Evolutionary conservation across 495 filamentous ascomycete genomes (phyloP).

Genomic region (Penicillium taxi): DNA sequence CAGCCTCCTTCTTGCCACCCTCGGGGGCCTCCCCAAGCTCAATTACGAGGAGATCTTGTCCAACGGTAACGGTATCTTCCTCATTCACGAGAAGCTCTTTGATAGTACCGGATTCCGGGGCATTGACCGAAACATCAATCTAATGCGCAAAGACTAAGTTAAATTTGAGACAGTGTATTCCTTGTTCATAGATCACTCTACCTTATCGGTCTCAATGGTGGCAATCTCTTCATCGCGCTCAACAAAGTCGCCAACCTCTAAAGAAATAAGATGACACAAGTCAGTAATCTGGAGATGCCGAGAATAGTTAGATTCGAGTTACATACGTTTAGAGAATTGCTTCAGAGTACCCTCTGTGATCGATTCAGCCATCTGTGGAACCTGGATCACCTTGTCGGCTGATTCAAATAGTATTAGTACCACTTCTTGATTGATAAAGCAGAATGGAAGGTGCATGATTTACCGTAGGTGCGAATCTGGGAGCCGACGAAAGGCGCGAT

Average conservation of each 20-base stretch:
- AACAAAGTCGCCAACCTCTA: constrained; percentile 86
- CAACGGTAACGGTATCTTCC: constrained; percentile 92
- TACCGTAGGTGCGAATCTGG: constrained; percentile 38
- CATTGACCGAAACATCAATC: constrained; percentile 96
- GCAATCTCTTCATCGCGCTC: constrained; percentile 97
- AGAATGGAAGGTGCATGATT: neutral
- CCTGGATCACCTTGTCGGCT: constrained; percentile 83
- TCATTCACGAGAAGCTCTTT: constrained; percentile 89
- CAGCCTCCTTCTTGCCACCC: constrained; percentile 42
- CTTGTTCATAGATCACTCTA: constrained; percentile 24
- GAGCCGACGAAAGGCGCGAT: constrained; percentile 23
- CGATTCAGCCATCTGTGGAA: constrained; percentile 97
- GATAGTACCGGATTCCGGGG: constrained; percentile 82
- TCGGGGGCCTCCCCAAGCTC: constrained; percentile 68
- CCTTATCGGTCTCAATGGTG: constrained; percentile 99
- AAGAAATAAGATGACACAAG: constrained; percentile 9
- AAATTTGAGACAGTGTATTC: neutral
- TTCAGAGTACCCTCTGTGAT: constrained; percentile 97
- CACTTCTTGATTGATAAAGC: neutral
- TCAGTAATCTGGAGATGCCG: neutral
- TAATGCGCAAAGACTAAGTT: constrained; percentile 26
- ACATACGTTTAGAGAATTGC: constrained; percentile 77
- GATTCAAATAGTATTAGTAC: constrained; percentile 7
- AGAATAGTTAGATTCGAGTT: neutral
- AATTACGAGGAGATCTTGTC: constrained; percentile 79